phyloP scores from a whole-genome alignment of 805 yeast genomes.

The Suhomyces tanzawaensis region DNA sequence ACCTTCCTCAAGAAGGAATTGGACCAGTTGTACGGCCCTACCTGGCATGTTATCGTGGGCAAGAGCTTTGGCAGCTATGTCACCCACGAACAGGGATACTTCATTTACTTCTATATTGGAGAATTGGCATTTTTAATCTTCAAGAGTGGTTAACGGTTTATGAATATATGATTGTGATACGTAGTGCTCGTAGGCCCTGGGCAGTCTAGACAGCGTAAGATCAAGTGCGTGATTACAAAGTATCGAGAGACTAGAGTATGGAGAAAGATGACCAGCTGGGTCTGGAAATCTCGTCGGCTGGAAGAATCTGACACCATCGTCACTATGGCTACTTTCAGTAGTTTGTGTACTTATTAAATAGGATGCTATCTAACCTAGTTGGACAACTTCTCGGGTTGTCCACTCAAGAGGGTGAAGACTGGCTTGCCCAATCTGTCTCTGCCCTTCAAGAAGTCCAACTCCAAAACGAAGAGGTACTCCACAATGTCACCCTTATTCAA shows the following conservation, averaged over 20 bases:
- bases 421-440: conserved; percentile 83
- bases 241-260: too few species aligned
- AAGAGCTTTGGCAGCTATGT: conserved; percentile 77
- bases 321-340: too few species aligned
- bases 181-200: too few species aligned
- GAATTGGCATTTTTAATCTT: conserved; percentile 66
- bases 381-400: conserved; percentile 59
- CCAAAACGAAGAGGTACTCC: conserved; percentile 89
- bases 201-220: too few species aligned
- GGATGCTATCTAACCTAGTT: too few species aligned
- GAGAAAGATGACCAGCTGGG: too few species aligned
- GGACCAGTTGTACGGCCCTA: conserved; percentile 61
- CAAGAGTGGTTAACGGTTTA: conserved; percentile 53
- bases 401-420: conserved; percentile 83
- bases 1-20: conserved; percentile 61
- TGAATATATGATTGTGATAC: not conserved
- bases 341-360: too few species aligned
- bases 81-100: conserved; percentile 73
- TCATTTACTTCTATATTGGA: conserved; percentile 69
- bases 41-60: conserved; percentile 84
- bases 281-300: too few species aligned
- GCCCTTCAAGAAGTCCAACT: conserved; percentile 92
- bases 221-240: too few species aligned
- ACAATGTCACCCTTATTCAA: conserved; percentile 67
- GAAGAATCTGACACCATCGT: too few species aligned